These are phyloP conservation scores for Sisymbrium irio DNA, from an alignment of 345 rosid genomes.

Conservation along the genomic window DNA sequence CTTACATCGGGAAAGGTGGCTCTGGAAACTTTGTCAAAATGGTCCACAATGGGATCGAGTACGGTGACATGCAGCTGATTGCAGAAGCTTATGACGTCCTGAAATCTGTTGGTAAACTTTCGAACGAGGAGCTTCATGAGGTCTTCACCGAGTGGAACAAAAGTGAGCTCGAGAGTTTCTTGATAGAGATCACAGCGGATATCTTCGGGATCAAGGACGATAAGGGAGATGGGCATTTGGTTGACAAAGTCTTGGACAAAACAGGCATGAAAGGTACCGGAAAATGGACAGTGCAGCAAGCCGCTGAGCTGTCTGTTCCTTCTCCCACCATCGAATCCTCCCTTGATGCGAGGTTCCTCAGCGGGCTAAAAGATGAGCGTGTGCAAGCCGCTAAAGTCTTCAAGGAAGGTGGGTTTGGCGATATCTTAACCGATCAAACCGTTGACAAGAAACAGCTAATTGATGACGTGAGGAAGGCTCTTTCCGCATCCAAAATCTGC, in stretches of 20 bases:
- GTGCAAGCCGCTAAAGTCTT: conserved; percentile 84
- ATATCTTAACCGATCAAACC: conserved; percentile 51
- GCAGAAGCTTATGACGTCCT: conserved; percentile 91
- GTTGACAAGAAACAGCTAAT: conserved; percentile 81
- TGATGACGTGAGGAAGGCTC: conserved; percentile 87
- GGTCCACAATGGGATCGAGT: conserved; percentile 95
- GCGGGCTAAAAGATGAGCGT: conserved; percentile 91
- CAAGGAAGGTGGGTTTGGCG: conserved; percentile 71
- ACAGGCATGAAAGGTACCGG: conserved; percentile 99
- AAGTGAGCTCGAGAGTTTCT: conserved; percentile 93
- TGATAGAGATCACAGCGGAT: conserved; percentile 90
- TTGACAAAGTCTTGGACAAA: conserved; percentile 93
- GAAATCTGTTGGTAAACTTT: conserved; percentile 80
- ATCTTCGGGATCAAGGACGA: conserved; percentile 84
- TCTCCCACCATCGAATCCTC: conserved; percentile 94
- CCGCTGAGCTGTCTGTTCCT: conserved; percentile 90
- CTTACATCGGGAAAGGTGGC: conserved; percentile 86
- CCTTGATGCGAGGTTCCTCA: conserved; percentile 84
- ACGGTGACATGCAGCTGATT: conserved; percentile 96
- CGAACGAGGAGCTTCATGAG: conserved; percentile 68
- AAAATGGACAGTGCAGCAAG: conserved; percentile 98
- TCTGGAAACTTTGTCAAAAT: conserved; percentile 97
- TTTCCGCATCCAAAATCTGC: conserved; percentile 90
- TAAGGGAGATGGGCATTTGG: conserved; percentile 81
- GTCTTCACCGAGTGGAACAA: conserved; percentile 92